phyloP scores from a whole-genome alignment of 2,329 filamentous ascomycete genomes.

The Parascedosporium putredinis region DNA sequence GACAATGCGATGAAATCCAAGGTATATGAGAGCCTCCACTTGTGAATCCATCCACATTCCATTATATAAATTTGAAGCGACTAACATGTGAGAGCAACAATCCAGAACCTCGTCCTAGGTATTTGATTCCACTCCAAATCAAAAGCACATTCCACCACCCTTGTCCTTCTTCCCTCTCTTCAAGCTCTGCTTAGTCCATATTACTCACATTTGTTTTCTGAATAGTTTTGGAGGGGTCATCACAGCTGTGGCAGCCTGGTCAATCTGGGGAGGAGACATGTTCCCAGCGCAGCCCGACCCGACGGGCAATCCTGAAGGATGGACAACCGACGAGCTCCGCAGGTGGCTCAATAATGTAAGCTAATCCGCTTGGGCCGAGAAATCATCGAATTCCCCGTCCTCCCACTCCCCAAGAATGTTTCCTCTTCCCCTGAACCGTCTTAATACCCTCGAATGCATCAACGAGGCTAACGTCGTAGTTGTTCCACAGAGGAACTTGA shows the following conservation, averaged over 20 bases:
- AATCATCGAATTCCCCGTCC: neutral
- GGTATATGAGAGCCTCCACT: constrained; percentile 28
- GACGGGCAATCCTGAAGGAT: constrained; percentile 58
- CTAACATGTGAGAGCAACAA: constrained; percentile 12
- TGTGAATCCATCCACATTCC: neutral
- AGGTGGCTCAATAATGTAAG: constrained; percentile 74
- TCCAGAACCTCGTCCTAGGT: constrained; percentile 62
- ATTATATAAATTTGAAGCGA: neutral
- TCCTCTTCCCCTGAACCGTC: neutral
- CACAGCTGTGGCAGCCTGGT: constrained; percentile 70
- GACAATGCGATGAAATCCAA: constrained; percentile 62
- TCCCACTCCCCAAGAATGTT: neutral
- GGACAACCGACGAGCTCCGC: constrained; percentile 71
- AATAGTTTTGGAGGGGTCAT: constrained; percentile 71
- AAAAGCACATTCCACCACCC: no score
- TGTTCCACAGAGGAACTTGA: constrained; percentile 33
- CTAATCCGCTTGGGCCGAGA: constrained; percentile 14
- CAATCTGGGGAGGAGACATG: constrained; percentile 76
- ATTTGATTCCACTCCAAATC: no score
- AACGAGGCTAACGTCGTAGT: constrained; percentile 10
- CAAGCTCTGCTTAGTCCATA: no score
- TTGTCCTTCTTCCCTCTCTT: no score
- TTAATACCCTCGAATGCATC: no score
- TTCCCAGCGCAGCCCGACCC: constrained; percentile 69
- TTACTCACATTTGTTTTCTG: constrained; percentile 3